Evolutionary conservation across 2,329 filamentous ascomycete species (phyloP).

Genomic region (Exophiala viscosa): DNA sequence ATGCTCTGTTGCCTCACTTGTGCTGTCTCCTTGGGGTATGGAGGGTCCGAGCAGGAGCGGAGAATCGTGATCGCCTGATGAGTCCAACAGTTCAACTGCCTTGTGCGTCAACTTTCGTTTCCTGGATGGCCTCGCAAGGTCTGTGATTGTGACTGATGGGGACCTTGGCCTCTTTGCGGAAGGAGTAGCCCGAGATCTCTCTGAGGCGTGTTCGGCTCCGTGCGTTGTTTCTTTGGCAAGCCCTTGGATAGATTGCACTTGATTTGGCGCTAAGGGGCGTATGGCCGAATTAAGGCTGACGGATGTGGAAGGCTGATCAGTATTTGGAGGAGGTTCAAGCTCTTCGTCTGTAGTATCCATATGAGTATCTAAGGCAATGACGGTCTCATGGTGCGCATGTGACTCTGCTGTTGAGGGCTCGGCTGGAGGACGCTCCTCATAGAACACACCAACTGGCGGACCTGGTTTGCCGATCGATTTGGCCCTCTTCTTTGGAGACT

Average conservation of each 20-base stretch:
- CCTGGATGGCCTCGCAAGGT: conserved; percentile 1
- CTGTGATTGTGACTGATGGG: background rate
- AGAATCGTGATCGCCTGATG: background rate
- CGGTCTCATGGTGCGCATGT: background rate
- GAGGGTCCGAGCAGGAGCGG: background rate
- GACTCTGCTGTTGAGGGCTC: background rate
- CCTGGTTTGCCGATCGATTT: conserved; percentile 1
- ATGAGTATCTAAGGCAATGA: background rate
- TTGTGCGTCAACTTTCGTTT: conserved; percentile 11
- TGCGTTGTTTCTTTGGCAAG: background rate
- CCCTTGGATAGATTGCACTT: background rate
- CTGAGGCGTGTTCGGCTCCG: too few relatives aligned
- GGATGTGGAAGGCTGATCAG: background rate
- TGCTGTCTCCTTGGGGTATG: background rate
- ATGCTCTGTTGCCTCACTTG: too few relatives aligned
- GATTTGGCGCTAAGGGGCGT: background rate
- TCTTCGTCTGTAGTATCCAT: conserved; percentile 10
- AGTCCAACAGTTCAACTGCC: background rate
- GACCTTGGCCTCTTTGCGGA: background rate
- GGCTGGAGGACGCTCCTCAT: background rate
- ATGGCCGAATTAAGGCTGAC: background rate
- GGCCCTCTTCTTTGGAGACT: background rate
- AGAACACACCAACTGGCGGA: conserved; percentile 11
- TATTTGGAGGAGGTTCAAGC: background rate
- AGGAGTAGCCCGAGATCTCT: background rate